Base-by-base conservation (phyloP, 208 protist genomes). In the Trypanosoma avium region DNA sequence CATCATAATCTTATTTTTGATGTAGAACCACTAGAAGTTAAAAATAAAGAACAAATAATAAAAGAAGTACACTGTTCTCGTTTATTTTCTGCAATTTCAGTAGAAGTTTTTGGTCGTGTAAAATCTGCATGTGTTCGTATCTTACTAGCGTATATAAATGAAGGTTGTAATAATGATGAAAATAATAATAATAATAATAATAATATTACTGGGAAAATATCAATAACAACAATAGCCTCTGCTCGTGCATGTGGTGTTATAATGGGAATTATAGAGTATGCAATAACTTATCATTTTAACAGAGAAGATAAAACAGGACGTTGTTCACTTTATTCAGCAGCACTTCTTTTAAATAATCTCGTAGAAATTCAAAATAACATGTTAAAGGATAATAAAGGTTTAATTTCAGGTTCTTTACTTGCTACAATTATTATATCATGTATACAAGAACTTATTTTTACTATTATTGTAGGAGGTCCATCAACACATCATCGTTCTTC, bases 391-490 rank as follows among this genome's bases (percentile, higher is more conserved):
- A 48, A 73, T 24, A 55, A 19, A 13, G 17, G n/a, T 21, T 19
- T 22, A 21, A 13, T 61, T 6, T 47, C 47, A 27, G 24, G 33
- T 49, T 38, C 52, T 40, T 38, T 49, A 29, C 13, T 61, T 42
- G 62, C 58, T 52, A 55, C 53, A 12, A 40, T 26, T 43, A 60
- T 85, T n/a, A 69, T 90, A 33, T 67, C 80, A 30, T 69, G 62
- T 15, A 50, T 84, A 12, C 83, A 93, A 26, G 77, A 86, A 61
- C 70, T 94, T 30, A 71, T 92, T 45, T 89, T 84, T 55, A 67
- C 72, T 4, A 12, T 84, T 33, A 78, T 90, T 26, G 60, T 76
- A 13, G 84, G 84, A 7, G 59, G 45, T 32, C 49, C 73, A 40
- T 82, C 78, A 35, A 54, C 84, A 63, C 55, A 29, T 13, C 73